A percentile compares a stretch with the other conserved stretches of the same genome.
These are phyloP conservation scores for Colletotrichum tropicicola DNA, from an alignment of 2,329 filamentous ascomycete genomes.

Conservation along the genomic window DNA sequence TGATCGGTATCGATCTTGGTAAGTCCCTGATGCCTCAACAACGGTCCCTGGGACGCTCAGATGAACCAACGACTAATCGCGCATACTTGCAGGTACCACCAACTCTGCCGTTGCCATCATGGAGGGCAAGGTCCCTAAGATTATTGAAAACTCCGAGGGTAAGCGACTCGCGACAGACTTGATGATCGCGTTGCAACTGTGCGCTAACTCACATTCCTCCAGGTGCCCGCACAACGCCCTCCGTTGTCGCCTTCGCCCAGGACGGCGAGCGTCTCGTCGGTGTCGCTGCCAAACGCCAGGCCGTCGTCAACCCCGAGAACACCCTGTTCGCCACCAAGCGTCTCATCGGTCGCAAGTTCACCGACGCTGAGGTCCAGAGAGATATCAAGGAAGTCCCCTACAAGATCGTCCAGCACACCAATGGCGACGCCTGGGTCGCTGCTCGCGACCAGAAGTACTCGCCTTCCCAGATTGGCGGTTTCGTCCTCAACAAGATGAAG, in stretches of 20 bases:
- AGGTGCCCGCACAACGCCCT: conserved; percentile 92
- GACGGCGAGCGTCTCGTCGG: conserved; percentile 96
- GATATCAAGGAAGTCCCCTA: conserved; percentile 98
- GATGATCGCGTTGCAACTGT: background rate
- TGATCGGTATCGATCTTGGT: conserved; percentile 99
- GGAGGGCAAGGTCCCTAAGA: conserved; percentile 95
- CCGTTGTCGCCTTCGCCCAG: conserved; percentile 93
- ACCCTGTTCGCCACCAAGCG: conserved; percentile 98
- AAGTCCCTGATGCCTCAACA: conserved; percentile 44
- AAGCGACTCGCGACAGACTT: conserved; percentile 38
- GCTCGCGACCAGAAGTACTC: conserved; percentile 96
- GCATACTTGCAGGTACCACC: conserved; percentile 72
- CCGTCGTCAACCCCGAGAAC: conserved; percentile 98
- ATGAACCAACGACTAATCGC: conserved; percentile 1
- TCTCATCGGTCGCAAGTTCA: conserved; percentile 98
- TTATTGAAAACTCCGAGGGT: conserved; percentile 99
- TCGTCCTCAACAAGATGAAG: conserved; percentile 98
- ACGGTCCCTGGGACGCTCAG: background rate
- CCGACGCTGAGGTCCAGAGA: conserved; percentile 90
- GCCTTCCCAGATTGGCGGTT: conserved; percentile 97
- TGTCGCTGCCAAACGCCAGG: conserved; percentile 97
- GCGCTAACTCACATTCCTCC: background rate
- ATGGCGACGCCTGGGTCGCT: conserved; percentile 96
- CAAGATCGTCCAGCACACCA: conserved; percentile 97
- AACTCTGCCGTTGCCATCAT: conserved; percentile 98